Percentiles rank a stretch among this genome's conserved stretches.
Conservation (phyloP, 768 basidiomycete genomes). For the Udeniomyces megalosporus region DNA sequence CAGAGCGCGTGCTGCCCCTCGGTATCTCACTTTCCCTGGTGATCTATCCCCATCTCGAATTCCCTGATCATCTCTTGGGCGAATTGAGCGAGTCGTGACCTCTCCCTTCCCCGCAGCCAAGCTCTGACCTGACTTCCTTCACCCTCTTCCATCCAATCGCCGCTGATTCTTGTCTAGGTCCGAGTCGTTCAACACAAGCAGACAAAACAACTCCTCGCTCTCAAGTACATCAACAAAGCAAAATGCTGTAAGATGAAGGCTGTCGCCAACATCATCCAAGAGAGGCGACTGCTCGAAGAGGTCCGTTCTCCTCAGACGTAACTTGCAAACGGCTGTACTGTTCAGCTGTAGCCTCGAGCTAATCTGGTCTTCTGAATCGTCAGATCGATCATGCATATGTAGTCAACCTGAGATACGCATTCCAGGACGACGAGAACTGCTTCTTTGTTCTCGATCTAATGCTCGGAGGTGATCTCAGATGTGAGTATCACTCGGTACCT, state of each 20-base stretch:
- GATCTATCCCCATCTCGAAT: neutral
- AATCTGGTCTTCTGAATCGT: neutral
- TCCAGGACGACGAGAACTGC: conserved; percentile 77
- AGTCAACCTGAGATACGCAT: conserved; percentile 82
- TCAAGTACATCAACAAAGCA: conserved; percentile 96
- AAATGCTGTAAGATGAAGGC: conserved; percentile 81
- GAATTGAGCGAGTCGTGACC: neutral
- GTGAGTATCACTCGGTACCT: neutral
- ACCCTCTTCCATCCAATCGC: neutral
- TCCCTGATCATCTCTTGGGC: neutral
- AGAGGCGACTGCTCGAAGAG: conserved; percentile 81
- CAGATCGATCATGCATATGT: conserved; percentile 72
- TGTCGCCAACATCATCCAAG: conserved; percentile 83
- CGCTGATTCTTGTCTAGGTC: conserved; percentile 40
- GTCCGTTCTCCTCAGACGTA: conserved; percentile 31
- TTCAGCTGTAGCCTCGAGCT: neutral
- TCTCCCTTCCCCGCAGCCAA: neutral
- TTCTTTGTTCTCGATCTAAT: conserved; percentile 34
- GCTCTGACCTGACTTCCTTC: conserved; percentile 2
- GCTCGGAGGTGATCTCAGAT: conserved; percentile 85
- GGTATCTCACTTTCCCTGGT: too few relatives aligned
- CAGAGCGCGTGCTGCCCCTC: too few relatives aligned
- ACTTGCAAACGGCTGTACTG: neutral
- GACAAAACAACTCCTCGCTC: conserved; percentile 76
- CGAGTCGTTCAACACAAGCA: conserved; percentile 93